Conservation (phyloP, 495 filamentous ascomycete species). For the Trichoderma parareesei region DNA sequence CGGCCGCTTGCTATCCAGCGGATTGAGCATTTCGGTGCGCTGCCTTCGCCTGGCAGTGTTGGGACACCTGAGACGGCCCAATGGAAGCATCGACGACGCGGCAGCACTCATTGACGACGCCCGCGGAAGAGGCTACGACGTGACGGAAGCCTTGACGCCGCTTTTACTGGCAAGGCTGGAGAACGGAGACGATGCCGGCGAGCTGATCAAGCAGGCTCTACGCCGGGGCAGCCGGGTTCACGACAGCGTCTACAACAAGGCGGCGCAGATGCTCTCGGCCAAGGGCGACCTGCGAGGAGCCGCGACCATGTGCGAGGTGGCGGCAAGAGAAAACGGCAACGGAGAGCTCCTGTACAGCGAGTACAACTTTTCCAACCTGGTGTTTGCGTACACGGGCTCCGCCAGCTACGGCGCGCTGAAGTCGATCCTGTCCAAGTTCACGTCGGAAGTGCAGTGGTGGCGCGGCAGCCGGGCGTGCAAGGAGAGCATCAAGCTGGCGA, state of each 20-base stretch:
- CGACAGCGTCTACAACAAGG: constrained; percentile 11
- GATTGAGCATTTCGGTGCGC: not conserved
- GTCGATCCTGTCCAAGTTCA: constrained; percentile 1
- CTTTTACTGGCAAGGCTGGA: not conserved
- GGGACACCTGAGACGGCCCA: not conserved
- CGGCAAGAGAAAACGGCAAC: constrained; percentile 8
- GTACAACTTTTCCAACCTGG: constrained; percentile 11
- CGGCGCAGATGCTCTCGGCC: constrained; percentile 5
- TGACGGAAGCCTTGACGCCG: constrained; percentile 2
- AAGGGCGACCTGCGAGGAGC: constrained; percentile 7
- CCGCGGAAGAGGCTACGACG: not conserved
- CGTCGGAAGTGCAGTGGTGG: constrained; percentile 5
- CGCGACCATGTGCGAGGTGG: constrained; percentile 3
- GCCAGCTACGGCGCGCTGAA: not conserved
- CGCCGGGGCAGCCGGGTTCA: not conserved
- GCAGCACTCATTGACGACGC: constrained; percentile 1
- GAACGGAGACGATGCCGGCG: not conserved
- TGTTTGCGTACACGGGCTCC: constrained; percentile 1
- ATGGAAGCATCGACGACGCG: not conserved
- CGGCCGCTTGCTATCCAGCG: not conserved
- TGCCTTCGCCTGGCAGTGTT: constrained; percentile 7
- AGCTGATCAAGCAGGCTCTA: not conserved
- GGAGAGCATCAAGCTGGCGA: constrained; percentile 10
- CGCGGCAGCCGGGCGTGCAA: constrained; percentile 1
- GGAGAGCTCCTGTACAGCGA: constrained; percentile 7